A percentile compares a stretch with the other conserved stretches of the same genome.
phyloP scores from a whole-genome alignment of 228 moss, liverwort and hornwort species.

The Sphagnum magellanicum region DNA sequence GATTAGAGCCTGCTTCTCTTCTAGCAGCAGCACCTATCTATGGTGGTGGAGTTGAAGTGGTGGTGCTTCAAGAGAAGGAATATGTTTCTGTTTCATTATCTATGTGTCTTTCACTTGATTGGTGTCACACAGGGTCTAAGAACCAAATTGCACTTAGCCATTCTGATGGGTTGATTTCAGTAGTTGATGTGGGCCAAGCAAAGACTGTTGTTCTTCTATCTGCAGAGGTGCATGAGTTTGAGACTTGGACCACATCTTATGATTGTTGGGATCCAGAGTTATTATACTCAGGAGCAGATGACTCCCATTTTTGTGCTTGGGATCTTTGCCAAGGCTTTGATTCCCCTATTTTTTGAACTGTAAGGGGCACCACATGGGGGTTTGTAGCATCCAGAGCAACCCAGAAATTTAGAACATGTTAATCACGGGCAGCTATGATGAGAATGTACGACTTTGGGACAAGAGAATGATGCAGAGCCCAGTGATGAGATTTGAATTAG shows the following conservation, averaged over 20 bases:
- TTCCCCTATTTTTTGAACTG: constrained; percentile 48
- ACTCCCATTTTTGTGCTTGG: constrained; percentile 81
- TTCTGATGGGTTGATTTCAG: constrained; percentile 53
- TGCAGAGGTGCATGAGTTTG: constrained; percentile 63
- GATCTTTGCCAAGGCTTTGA: constrained; percentile 39
- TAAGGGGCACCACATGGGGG: constrained; percentile 73
- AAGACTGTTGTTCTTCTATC: constrained; percentile 20
- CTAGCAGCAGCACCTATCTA: too few relatives aligned
- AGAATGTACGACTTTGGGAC: constrained; percentile 66
- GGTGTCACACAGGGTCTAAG: constrained; percentile 28
- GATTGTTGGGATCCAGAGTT: constrained; percentile 43
- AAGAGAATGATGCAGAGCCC: constrained; percentile 47
- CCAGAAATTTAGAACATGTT: constrained; percentile 44
- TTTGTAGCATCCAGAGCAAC: constrained; percentile 69
- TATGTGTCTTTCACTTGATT: constrained; percentile 89
- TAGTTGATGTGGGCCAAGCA: constrained; percentile 32
- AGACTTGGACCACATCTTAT: constrained; percentile 65
- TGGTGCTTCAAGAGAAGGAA: constrained; percentile 25
- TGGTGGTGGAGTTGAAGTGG: not conserved
- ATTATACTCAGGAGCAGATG: constrained; percentile 79
- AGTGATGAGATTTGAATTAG: constrained; percentile 21
- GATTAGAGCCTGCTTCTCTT: too few relatives aligned
- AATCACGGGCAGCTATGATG: constrained; percentile 82
- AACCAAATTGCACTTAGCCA: constrained; percentile 56
- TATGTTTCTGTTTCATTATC: constrained; percentile 23